Evolutionary conservation across 176 grass and related monocot genomes (phyloP), one percentile per base, ranked within the genome.

Genomic region (Poa pratensis): DNA sequence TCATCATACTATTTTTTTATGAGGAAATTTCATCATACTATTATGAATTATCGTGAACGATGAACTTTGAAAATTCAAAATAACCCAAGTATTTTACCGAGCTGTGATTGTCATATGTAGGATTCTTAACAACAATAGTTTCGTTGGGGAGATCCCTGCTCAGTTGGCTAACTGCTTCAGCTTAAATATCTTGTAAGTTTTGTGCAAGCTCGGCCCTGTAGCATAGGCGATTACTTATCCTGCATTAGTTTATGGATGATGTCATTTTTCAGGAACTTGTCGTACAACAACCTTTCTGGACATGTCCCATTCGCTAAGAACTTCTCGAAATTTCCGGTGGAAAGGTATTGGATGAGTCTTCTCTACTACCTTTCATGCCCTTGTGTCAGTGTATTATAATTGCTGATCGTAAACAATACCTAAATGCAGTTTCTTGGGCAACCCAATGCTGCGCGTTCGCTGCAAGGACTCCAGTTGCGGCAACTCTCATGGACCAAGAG

Each of bases 81-180:
- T 64, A 20, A 55, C 10, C 0, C 48, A 78, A 69, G 8, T 68
- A 78, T 64, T 85, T 40, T 85, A 86, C 43, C 7, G 17, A 71
- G 16, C 20, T 79, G 8, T 62, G n/a, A 15, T 51, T 79, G 5
- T 61, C 77, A 32, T 75, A 24, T 88, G 69, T 55, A 99, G 97
- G 90, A 96, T 99, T 86, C 90, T 99, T 75, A 92, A 94, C 80
- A 94, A 96, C 90, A 99, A 99, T 84, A 89, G 80, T 86, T 83
- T 99, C 60, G 81, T 84, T 82, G 97, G 97, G 69, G 94, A 92
- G 72, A 94, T 99, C 81, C 97, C 97, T 48, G 84, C 80, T 68
- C 91, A 96, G 75, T 79, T 99, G 80, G 83, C 94, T 39, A 94
- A 96, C 69, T 99, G 97, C 72, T 99, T 99, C 87, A 96, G 94